phyloP scores from a whole-genome alignment of 805 yeast genomes.

The Wickerhamiella brachini region DNA sequence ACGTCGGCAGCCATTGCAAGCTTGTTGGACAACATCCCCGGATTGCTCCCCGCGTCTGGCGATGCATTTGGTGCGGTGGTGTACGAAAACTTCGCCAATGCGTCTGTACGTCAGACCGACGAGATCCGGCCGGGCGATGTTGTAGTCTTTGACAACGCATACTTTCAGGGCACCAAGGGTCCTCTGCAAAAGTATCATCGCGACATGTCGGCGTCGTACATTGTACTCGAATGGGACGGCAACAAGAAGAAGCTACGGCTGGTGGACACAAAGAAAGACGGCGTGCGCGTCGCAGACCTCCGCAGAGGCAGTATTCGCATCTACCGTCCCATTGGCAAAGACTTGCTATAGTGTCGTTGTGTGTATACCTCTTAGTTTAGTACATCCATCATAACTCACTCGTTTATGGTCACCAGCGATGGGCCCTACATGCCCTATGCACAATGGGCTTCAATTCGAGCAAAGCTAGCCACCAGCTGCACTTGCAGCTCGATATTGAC shows the following conservation, averaged over 20 bases:
- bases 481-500: too few relatives aligned
- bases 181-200: conserved; percentile 43
- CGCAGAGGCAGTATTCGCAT: conserved; percentile 67
- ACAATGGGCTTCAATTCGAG: too few relatives aligned
- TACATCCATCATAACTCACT: too few relatives aligned
- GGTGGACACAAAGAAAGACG: conserved; percentile 35
- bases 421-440: too few relatives aligned
- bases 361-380: too few relatives aligned
- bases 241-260: conserved; percentile 36
- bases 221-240: conserved; percentile 62
- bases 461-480: too few relatives aligned
- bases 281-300: conserved; percentile 59
- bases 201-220: conserved; percentile 43
- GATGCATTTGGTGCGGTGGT: conserved; percentile 19
- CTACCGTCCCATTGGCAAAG: conserved; percentile 64
- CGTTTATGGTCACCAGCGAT: too few relatives aligned
- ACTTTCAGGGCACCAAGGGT: conserved; percentile 50
- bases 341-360: conserved; percentile 32
- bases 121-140: conserved; percentile 77
- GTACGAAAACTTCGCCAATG: conserved; percentile 41
- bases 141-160: conserved; percentile 58
- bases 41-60: conserved; percentile 46
- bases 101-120: conserved; percentile 38
- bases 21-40: conserved; percentile 16
- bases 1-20: neutral